Percentiles rank a stretch among this genome's conserved stretches.
These are phyloP conservation scores for Abrus precatorius DNA, from an alignment of 306 rosid genomes.

Conservation along the genomic window DNA sequence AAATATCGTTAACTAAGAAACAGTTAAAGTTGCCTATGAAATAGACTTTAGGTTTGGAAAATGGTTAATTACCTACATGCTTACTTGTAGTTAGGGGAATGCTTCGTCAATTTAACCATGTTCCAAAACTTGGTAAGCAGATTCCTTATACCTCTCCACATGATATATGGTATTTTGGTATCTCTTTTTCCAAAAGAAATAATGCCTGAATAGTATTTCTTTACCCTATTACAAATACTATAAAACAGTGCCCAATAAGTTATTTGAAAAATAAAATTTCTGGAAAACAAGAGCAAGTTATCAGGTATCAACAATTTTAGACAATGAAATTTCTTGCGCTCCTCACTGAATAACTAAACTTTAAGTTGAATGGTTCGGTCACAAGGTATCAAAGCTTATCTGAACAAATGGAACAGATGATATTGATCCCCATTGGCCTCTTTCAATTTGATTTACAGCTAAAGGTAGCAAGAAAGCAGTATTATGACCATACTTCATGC, in stretches of 20 bases:
- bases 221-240: neutral
- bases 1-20: slow-evolving; percentile 17
- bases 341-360: neutral
- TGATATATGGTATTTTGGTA: neutral
- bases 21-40: neutral
- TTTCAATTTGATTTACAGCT: slow-evolving; percentile 11
- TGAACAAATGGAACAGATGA: neutral
- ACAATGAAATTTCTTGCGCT: slow-evolving; percentile 7
- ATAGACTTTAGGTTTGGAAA: slow-evolving; percentile 37
- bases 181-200: neutral
- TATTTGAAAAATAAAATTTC: neutral
- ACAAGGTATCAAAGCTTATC: neutral
- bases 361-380: slow-evolving; percentile 10
- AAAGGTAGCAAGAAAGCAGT: neutral
- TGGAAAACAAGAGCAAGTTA: neutral
- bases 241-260: neutral
- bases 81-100: neutral
- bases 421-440: neutral
- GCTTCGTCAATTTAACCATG: slow-evolving; percentile 20
- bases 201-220: neutral
- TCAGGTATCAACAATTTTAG: slow-evolving; percentile 1
- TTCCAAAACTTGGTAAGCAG: neutral
- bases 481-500: neutral
- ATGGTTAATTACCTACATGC: slow-evolving; percentile 14
- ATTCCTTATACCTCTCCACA: slow-evolving; percentile 29